Conservation (phyloP, 2,329 filamentous ascomycete genomes). For the Monilinia vaccinii-corymbosi region DNA sequence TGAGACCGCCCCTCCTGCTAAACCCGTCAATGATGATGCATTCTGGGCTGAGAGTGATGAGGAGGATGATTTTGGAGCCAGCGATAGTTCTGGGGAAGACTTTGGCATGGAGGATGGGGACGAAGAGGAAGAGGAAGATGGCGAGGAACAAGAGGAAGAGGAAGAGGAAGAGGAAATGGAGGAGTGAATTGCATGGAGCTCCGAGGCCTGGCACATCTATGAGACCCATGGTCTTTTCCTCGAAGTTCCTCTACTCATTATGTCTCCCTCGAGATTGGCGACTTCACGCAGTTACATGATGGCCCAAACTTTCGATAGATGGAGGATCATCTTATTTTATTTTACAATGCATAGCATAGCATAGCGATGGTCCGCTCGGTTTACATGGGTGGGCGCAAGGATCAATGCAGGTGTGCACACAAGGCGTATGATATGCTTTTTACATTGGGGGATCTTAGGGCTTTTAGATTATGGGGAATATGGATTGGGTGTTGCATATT, state of each 20-base stretch:
- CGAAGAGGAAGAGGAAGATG: conserved; percentile 47
- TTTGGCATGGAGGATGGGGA: conserved; percentile 52
- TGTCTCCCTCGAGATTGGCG: not conserved
- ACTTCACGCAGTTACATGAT: not conserved
- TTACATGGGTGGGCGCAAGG: conserved; percentile 18
- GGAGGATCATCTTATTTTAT: conserved; percentile 12
- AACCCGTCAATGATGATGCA: conserved; percentile 64
- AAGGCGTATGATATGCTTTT: conserved; percentile 12
- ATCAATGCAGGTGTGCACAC: conserved; percentile 14
- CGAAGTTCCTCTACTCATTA: not conserved
- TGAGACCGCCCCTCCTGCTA: conserved; percentile 50
- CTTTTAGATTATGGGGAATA: conserved; percentile 11
- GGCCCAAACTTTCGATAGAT: not conserved
- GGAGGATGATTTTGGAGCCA: conserved; percentile 70
- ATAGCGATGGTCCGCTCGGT: conserved; percentile 17
- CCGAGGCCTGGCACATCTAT: conserved; percentile 1
- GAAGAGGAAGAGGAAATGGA: conserved; percentile 30
- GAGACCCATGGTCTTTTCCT: not conserved
- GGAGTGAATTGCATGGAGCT: conserved; percentile 9
- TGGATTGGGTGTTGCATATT: not conserved
- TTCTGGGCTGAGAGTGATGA: conserved; percentile 75
- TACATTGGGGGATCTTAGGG: conserved; percentile 3
- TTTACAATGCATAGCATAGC: conserved; percentile 20
- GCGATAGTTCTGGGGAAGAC: conserved; percentile 53
- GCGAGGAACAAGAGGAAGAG: conserved; percentile 46